Evolutionary conservation across 371 early-diverging fungal genomes (phyloP), one percentile per base, ranked within the genome.

Genomic region (Entomophthora muscae): DNA sequence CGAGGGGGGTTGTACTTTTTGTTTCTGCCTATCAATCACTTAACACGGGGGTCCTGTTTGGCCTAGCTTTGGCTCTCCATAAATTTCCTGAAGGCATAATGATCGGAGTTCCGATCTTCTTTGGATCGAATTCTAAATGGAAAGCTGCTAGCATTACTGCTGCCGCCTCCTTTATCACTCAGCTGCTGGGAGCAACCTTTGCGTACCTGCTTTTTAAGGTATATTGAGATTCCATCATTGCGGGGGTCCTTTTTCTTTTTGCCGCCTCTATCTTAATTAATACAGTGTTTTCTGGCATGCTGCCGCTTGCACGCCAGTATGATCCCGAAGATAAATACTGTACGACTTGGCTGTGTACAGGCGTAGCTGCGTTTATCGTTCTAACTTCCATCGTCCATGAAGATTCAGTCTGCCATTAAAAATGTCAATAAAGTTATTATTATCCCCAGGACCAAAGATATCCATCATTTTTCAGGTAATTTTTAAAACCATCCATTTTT

Each of bases 31-130:
- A 66, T 26, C 32, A 55, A 2, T 55, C 61, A 5, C 7, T 56
- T 23, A 32, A 57, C 24, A 61, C 61, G 23, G 68, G 68, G 21
- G 28, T 61, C 2, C 23, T 68, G 30, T 68, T 64, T 31, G 64
- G 60, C 1, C 63, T 68, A n/a, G 68, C 68, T 13, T 64, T 68
- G 27, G 57, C 64, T 31, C 59, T 68, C 23, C 68, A 68, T 33
- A 66, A 66, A 57, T 52, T 68, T 31, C 68, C 68, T 5, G 68
- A 68, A 56, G 66, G 68, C 27, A n/a, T 68, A 12, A 66, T 68
- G 29, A 66, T 68, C 30, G 54, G 62, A 10, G 52, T 68, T 55
- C 68, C 68, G 27, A 66, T 68, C 24, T 63, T 56, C 55, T 52
- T 32, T 24, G 60, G 57, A 10, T 61, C 64, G 12, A 32, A 52